Conservation (phyloP, 768 basidiomycete species). For the Boletus eberwhitei region DNA sequence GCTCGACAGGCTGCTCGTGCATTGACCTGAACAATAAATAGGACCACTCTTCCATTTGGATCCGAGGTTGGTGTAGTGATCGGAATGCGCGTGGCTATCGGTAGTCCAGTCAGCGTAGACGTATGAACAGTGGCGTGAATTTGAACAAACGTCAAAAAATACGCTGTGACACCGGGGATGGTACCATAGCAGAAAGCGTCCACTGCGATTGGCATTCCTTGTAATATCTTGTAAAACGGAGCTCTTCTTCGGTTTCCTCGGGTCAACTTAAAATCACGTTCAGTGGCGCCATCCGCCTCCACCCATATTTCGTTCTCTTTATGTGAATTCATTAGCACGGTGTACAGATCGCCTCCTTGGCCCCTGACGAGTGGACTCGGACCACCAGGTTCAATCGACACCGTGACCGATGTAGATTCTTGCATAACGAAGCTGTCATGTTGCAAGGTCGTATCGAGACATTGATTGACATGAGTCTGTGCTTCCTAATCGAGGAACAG, state of each 20-base stretch:
- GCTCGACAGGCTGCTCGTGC: background rate
- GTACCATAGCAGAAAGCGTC: slow-evolving; percentile 95
- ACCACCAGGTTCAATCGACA: background rate
- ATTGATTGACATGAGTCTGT: slow-evolving; percentile 54
- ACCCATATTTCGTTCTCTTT: slow-evolving; percentile 85
- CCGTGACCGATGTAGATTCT: background rate
- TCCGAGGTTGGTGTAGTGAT: slow-evolving; percentile 92
- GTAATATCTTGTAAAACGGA: slow-evolving; percentile 93
- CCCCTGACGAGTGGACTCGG: background rate
- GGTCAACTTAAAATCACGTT: slow-evolving; percentile 42
- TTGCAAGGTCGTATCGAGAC: slow-evolving; percentile 40
- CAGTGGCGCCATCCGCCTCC: slow-evolving; percentile 60
- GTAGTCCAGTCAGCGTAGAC: slow-evolving; percentile 6
- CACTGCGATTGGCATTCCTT: slow-evolving; percentile 97
- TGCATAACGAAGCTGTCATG: background rate
- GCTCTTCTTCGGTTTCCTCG: slow-evolving; percentile 65
- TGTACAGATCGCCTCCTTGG: slow-evolving; percentile 50
- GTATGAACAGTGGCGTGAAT: background rate
- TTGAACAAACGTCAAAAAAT: slow-evolving; percentile 74
- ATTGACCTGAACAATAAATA: slow-evolving; percentile 83
- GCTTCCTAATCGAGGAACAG: slow-evolving; percentile 38
- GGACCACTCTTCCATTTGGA: slow-evolving; percentile 87
- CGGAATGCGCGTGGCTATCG: slow-evolving; percentile 89
- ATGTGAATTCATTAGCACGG: slow-evolving; percentile 84
- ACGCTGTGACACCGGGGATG: slow-evolving; percentile 86